phyloP scores from a whole-genome alignment of 129 eudicot species.

The Calendula officinalis region DNA sequence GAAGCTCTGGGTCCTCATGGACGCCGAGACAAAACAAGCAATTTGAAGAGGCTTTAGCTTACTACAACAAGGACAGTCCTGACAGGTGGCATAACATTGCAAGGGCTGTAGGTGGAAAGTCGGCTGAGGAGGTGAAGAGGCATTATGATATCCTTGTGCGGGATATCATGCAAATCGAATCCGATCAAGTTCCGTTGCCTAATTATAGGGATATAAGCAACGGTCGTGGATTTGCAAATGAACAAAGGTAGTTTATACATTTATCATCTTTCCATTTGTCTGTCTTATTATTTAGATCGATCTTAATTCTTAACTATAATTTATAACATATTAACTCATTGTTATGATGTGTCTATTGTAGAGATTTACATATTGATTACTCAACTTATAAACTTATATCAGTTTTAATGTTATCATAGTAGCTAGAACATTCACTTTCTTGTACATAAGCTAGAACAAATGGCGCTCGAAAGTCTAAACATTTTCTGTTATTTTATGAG shows the following conservation, averaged over 20 bases:
- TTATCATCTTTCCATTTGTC: slow-evolving; percentile 4
- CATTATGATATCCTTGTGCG: slow-evolving; percentile 61
- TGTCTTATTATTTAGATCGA: too few relatives aligned
- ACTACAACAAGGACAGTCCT: slow-evolving; percentile 72
- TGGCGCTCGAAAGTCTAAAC: slow-evolving; percentile 17
- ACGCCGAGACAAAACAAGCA: slow-evolving; percentile 75
- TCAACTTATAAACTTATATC: not conserved
- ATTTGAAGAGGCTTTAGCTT: slow-evolving; percentile 81
- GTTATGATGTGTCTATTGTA: slow-evolving; percentile 7
- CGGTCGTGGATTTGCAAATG: slow-evolving; percentile 47
- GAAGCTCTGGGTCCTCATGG: slow-evolving; percentile 57
- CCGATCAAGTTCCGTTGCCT: slow-evolving; percentile 70
- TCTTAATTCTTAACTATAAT: too few relatives aligned
- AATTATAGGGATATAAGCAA: slow-evolving; percentile 52
- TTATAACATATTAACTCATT: not conserved
- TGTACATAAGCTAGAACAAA: slow-evolving; percentile 8
- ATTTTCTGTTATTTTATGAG: slow-evolving; percentile 4
- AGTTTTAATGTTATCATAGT: not conserved
- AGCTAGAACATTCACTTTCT: slow-evolving; percentile 12
- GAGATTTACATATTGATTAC: slow-evolving; percentile 11
- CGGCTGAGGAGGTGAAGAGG: slow-evolving; percentile 76
- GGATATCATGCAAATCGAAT: slow-evolving; percentile 75
- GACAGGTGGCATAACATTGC: slow-evolving; percentile 83
- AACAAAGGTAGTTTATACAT: slow-evolving; percentile 47
- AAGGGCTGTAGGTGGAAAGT: slow-evolving; percentile 62